Evolutionary conservation across 768 basidiomycete species (phyloP).

Genomic region (Kwoniella dejecticola): DNA sequence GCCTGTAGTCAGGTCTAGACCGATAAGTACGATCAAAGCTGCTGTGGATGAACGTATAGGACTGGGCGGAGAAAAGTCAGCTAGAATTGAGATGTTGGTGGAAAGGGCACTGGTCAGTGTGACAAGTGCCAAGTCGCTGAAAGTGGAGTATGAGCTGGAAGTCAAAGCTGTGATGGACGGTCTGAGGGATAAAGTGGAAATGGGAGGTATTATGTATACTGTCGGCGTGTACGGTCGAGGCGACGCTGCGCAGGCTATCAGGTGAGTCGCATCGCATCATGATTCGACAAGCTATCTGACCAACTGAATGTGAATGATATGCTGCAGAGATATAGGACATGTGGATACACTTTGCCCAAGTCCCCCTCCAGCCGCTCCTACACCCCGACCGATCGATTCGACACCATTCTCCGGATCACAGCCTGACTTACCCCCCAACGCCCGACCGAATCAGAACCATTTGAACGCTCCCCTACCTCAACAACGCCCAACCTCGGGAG

Average conservation of each 20-base stretch:
- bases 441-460: constrained; percentile 2
- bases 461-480: constrained; percentile 1
- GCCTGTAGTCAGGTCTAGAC: constrained; percentile 71
- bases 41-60: constrained; percentile 72
- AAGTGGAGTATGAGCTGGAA: constrained; percentile 75
- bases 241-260: constrained; percentile 43
- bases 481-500: not conserved
- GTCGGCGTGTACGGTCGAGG: constrained; percentile 42
- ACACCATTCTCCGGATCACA: constrained; percentile 3
- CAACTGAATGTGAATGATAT: not conserved
- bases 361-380: constrained; percentile 1
- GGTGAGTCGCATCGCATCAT: constrained; percentile 33
- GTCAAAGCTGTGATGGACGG: constrained; percentile 78
- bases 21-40: constrained; percentile 35
- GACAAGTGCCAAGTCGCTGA: constrained; percentile 67
- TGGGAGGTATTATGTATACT: constrained; percentile 41
- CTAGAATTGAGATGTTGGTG: constrained; percentile 60
- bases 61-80: constrained; percentile 72
- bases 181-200: constrained; percentile 41
- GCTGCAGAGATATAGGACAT: constrained; percentile 42
- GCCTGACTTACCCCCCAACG: constrained; percentile 7
- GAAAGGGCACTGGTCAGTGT: constrained; percentile 79
- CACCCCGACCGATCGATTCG: constrained; percentile 6
- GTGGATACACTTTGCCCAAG: constrained; percentile 37
- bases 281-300: not conserved